A percentile compares a stretch with the other conserved stretches of the same genome.
phyloP scores from a whole-genome alignment of 139 green algal genomes.

The Haematococcus sp. region DNA sequence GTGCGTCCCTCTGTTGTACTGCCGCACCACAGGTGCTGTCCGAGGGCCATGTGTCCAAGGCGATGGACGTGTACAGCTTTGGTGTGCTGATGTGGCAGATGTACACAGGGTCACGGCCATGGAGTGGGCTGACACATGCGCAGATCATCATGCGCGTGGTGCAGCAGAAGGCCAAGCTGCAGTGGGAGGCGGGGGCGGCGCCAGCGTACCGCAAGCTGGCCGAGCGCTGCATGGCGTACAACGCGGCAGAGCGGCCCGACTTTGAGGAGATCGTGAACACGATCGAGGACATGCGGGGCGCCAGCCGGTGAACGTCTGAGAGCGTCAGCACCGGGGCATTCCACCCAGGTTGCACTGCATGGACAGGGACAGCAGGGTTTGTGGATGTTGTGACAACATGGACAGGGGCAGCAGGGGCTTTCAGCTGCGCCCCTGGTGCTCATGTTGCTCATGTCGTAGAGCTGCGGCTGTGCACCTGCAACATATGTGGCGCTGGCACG shows the following conservation, averaged over 20 bases:
- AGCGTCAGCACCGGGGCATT: too few relatives aligned
- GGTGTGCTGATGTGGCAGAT: slow-evolving; percentile 59
- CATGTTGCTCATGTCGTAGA: too few relatives aligned
- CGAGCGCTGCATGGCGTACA: slow-evolving; percentile 23
- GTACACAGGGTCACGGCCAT: slow-evolving; percentile 53
- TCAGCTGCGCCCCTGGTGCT: too few relatives aligned
- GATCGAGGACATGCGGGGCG: not conserved
- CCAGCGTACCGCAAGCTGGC: slow-evolving; percentile 27
- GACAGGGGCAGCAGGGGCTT: too few relatives aligned
- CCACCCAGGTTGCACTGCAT: too few relatives aligned
- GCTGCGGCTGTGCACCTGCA: too few relatives aligned
- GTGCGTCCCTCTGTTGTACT: not conserved
- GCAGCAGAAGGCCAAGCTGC: slow-evolving; percentile 30
- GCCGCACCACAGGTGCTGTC: slow-evolving; percentile 33
- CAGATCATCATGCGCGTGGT: slow-evolving; percentile 34
- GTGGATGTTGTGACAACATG: too few relatives aligned
- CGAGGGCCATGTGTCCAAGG: slow-evolving; percentile 27
- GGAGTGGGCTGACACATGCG: slow-evolving; percentile 39
- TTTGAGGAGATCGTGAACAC: slow-evolving; percentile 16
- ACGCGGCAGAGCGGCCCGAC: slow-evolving; percentile 21
- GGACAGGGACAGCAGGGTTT: too few relatives aligned
- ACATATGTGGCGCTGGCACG: too few relatives aligned
- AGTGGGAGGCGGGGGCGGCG: slow-evolving; percentile 22
- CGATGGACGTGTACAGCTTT: slow-evolving; percentile 45
- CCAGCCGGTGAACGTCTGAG: too few relatives aligned